Percentiles rank a stretch among this genome's conserved stretches.
Conservation (phyloP, 768 basidiomycete species). For the Coprinopsis marcescibilis region DNA sequence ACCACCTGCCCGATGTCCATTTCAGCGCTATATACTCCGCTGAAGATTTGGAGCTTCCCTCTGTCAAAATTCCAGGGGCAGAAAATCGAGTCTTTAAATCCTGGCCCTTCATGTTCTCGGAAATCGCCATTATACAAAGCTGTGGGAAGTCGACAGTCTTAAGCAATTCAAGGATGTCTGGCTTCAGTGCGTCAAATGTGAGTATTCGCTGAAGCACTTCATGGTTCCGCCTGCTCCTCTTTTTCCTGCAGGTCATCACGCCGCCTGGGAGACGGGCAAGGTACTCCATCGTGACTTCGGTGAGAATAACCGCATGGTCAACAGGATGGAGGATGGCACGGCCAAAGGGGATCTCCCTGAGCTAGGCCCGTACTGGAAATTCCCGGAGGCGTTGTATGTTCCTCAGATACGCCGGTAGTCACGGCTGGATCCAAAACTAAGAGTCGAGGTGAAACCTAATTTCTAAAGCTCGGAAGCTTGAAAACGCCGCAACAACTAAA, state of each 20-base stretch:
- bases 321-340: neutral
- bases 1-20: neutral
- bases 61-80: slow-evolving; percentile 2
- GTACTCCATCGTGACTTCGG: no score
- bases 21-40: neutral
- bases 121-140: slow-evolving; percentile 15
- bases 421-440: no score
- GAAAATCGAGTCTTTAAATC: neutral
- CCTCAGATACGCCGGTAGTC: no score
- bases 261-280: slow-evolving; percentile 13
- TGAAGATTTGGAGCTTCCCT: neutral
- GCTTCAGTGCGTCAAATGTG: slow-evolving; percentile 27
- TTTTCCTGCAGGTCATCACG: slow-evolving; percentile 20
- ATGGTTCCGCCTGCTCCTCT: neutral
- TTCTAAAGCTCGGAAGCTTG: no score
- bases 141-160: slow-evolving; percentile 21
- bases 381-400: no score
- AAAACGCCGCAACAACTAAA: no score
- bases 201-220: slow-evolving; percentile 8
- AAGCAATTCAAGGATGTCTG: slow-evolving; percentile 20
- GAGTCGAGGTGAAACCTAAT: no score
- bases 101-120: slow-evolving; percentile 15
- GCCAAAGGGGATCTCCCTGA: slow-evolving; percentile 20
- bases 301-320: slow-evolving; percentile 29
- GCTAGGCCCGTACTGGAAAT: no score